phyloP scores from a whole-genome alignment of 2,329 filamentous ascomycete species.

The Aspergillus ochraceus region DNA sequence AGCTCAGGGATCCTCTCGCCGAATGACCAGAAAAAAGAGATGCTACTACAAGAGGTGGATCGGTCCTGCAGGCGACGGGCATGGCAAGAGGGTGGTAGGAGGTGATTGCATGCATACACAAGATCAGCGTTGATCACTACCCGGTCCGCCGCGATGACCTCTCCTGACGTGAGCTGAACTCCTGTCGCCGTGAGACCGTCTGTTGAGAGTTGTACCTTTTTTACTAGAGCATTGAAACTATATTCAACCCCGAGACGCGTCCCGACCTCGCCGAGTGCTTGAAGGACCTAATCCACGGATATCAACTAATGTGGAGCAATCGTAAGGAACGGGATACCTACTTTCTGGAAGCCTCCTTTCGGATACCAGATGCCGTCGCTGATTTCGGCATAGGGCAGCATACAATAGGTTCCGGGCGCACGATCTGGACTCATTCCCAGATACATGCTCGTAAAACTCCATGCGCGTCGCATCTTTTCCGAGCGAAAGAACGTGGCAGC shows the following conservation, averaged over 20 bases:
- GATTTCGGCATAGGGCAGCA: conserved; percentile 74
- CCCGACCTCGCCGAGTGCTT: conserved; percentile 64
- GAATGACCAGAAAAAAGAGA: conserved; percentile 68
- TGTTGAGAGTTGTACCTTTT: conserved; percentile 48
- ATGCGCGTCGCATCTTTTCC: conserved; percentile 67
- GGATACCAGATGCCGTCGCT: conserved; percentile 71
- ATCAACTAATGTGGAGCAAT: not conserved
- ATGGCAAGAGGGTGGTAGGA: not conserved
- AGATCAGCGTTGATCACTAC: conserved; percentile 2
- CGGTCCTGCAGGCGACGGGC: conserved; percentile 31
- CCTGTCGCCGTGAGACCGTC: not conserved
- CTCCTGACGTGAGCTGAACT: not conserved
- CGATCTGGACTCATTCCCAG: conserved; percentile 80
- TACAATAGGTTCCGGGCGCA: conserved; percentile 70
- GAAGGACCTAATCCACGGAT: conserved; percentile 39
- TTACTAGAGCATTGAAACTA: conserved; percentile 28
- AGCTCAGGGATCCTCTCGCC: conserved; percentile 57
- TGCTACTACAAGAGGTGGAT: conserved; percentile 67
- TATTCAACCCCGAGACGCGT: conserved; percentile 63
- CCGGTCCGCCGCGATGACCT: not conserved
- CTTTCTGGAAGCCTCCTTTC: conserved; percentile 66
- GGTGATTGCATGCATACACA: not conserved
- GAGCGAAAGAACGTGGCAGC: conserved; percentile 69
- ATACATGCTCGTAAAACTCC: conserved; percentile 80
- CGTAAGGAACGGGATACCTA: conserved; percentile 28